Evolutionary conservation across 1,284 basidiomycete genomes (phyloP), one percentile per base, ranked within the genome.

Genomic region (Cutaneotrichosporon mucoides): DNA sequence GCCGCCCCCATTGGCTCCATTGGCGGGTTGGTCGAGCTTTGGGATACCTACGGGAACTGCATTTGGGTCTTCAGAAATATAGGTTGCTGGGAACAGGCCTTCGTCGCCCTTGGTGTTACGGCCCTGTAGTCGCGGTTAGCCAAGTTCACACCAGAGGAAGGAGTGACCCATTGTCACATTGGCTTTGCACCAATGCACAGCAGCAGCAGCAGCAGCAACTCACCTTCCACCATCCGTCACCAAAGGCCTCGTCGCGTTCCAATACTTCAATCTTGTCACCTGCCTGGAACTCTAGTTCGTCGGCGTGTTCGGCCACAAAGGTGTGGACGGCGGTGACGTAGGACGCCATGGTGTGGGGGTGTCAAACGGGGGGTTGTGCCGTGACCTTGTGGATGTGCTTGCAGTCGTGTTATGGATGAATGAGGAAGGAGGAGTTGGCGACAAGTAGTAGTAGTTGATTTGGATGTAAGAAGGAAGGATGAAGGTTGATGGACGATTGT

Each of bases 201-300:
- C 41, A n/a, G 12, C 41, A 12, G 12, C 10, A n/a, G 6, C 13
- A 6, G 24, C 13, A 10, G 4, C 45, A 4, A 81, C 89, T 78
- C 70, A 93, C 93, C 85, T 92, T 88, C 92, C 91, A 98, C 95
- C 95, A 99, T n/a, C 95, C 95, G 77, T 99, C 95, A 45, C 86
- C 86, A 74, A 92, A 99, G 59, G 86, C 81, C 65, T 99, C 95
- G 76, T 99, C 95, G 79, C 86, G 90, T 81, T 99, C 94, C 45
- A 97, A 66, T 46, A 99, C 86, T 70, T 89, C 85, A 70, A 99
- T 92, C 63, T 84, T 82, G 67, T 98, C 92, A 7, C 93, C 94
- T 3, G 87, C 87, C 59, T 81, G 82, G 76, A 99, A 97, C 4
- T 86, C 76, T 53, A 98, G 85, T 78, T 99, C 95, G 79, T 99